phyloP scores from a whole-genome alignment of 2,329 filamentous ascomycete genomes.

The Monosporascus sp. region DNA sequence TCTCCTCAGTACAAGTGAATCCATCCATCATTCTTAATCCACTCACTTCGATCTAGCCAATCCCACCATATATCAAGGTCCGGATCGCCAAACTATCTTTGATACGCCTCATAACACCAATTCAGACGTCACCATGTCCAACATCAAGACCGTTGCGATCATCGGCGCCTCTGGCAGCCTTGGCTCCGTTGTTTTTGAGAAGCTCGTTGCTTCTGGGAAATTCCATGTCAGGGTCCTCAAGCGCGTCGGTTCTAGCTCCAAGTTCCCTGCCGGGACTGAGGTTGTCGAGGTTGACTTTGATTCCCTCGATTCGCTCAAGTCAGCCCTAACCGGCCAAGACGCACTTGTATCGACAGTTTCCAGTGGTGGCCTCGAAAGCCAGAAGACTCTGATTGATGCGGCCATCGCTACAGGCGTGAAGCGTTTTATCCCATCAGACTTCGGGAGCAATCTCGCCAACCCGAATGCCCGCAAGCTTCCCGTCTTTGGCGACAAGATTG shows the following conservation, averaged over 20 bases:
- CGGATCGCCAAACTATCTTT: too few species aligned
- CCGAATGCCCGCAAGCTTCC: constrained; percentile 10
- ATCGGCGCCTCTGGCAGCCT: constrained; percentile 26
- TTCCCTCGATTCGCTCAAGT: constrained; percentile 40
- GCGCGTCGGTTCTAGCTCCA: constrained; percentile 36
- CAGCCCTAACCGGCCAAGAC: constrained; percentile 50
- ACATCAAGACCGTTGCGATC: constrained; percentile 13
- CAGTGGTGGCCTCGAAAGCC: constrained; percentile 31
- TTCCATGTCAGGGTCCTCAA: constrained; percentile 52
- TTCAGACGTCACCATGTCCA: constrained; percentile 6
- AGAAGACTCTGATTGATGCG: constrained; percentile 50
- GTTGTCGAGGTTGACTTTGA: constrained; percentile 44
- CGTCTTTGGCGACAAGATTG: constrained; percentile 13
- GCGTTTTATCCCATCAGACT: constrained; percentile 58
- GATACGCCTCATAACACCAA: too few species aligned
- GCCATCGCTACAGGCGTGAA: constrained; percentile 54
- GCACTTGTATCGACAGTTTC: constrained; percentile 46
- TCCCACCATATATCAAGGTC: background rate
- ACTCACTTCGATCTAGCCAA: too few species aligned
- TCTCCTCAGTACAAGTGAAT: too few species aligned
- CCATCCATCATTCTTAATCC: too few species aligned
- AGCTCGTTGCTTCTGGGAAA: constrained; percentile 28
- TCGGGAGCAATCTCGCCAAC: constrained; percentile 31
- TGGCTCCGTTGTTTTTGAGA: constrained; percentile 31
- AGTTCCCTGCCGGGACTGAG: constrained; percentile 30